Conservation (phyloP, 2,329 filamentous ascomycete species). For the Mariannaea elegans region DNA sequence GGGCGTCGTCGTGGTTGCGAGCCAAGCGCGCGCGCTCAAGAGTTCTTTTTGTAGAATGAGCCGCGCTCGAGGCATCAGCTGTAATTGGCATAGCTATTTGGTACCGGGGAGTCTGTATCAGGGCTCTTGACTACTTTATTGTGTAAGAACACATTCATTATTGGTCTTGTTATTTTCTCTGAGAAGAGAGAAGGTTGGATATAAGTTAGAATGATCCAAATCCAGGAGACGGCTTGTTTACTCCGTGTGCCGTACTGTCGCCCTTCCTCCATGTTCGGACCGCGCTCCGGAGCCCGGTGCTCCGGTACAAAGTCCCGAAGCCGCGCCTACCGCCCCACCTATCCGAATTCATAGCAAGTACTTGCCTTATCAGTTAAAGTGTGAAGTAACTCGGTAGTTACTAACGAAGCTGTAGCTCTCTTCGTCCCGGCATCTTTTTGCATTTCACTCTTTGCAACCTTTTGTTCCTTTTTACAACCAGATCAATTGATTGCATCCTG, state of each 20-base stretch:
- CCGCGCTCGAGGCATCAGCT: constrained; percentile 39
- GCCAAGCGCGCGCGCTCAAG: constrained; percentile 30
- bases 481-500: constrained; percentile 28
- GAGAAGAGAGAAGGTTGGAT: background rate
- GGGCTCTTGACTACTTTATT: constrained; percentile 25
- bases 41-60: constrained; percentile 37
- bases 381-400: constrained; percentile 20
- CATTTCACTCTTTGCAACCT: constrained; percentile 17
- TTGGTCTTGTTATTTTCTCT: background rate
- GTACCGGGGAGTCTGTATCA: constrained; percentile 29
- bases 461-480: constrained; percentile 11
- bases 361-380: constrained; percentile 22
- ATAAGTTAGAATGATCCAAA: background rate
- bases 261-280: constrained; percentile 33
- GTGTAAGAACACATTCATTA: constrained; percentile 23
- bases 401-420: constrained; percentile 16
- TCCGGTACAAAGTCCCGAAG: constrained; percentile 30
- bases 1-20: constrained; percentile 33
- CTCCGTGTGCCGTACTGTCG: background rate
- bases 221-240: background rate
- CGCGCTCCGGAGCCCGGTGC: constrained; percentile 30
- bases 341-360: constrained; percentile 11
- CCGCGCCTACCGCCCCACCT: constrained; percentile 29
- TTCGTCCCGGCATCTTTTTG: constrained; percentile 16
- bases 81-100: constrained; percentile 44